phyloP scores from a whole-genome alignment of 2,329 filamentous ascomycete species.

The Trichoderma gracile region DNA sequence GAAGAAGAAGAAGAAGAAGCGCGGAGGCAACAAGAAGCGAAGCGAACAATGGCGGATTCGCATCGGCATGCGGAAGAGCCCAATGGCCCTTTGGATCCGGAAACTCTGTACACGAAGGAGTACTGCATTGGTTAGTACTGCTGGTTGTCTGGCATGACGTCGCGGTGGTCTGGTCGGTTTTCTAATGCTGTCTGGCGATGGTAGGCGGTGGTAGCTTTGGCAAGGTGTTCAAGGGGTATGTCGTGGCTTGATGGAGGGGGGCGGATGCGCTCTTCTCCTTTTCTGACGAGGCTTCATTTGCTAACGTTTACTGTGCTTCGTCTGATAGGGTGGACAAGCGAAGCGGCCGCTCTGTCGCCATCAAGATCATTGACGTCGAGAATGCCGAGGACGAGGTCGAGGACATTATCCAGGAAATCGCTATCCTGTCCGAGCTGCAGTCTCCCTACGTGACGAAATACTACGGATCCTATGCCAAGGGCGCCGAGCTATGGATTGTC shows the following conservation, averaged over 20 bases:
- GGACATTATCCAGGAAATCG: constrained; percentile 98
- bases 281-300: neutral
- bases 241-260: neutral
- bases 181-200: constrained; percentile 26
- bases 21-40: no score
- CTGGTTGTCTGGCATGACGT: neutral
- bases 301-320: constrained; percentile 7
- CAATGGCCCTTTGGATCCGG: constrained; percentile 70
- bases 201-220: constrained; percentile 94
- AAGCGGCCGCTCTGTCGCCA: constrained; percentile 90
- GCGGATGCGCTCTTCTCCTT: neutral
- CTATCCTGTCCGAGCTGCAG: constrained; percentile 92
- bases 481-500: constrained; percentile 96
- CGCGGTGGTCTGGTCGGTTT: constrained; percentile 10
- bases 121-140: constrained; percentile 72
- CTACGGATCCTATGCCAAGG: constrained; percentile 94
- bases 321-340: constrained; percentile 77
- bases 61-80: constrained; percentile 48
- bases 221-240: constrained; percentile 94
- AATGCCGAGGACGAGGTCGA: constrained; percentile 99
- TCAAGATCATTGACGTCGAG: constrained; percentile 98
- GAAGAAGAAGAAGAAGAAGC: neutral
- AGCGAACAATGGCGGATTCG: constrained; percentile 48
- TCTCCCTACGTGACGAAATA: constrained; percentile 98
- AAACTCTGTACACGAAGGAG: constrained; percentile 90